These are phyloP conservation scores for Coemansia sp. DNA, from an alignment of 192 early-diverging fungal species.

Conservation along the genomic window DNA sequence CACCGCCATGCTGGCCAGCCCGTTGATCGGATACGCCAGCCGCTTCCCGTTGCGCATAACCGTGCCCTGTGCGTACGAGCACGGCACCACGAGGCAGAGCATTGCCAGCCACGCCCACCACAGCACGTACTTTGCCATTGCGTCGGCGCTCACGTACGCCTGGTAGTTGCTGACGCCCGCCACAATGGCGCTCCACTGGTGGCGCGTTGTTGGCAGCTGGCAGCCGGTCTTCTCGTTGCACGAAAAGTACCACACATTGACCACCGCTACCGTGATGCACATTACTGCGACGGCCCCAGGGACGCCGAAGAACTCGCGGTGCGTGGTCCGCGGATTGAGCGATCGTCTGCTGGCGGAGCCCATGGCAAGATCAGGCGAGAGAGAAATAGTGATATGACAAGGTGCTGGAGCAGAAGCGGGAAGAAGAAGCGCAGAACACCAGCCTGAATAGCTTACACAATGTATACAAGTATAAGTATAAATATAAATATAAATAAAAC, in stretches of 20 bases:
- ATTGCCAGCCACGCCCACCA: conserved; percentile 74
- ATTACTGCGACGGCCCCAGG: conserved; percentile 63
- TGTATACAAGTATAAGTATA: no score
- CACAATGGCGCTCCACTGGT: conserved; percentile 35
- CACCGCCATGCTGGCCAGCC: conserved; percentile 62
- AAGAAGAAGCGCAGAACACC: no score
- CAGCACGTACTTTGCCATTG: conserved; percentile 54
- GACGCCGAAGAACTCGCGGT: conserved; percentile 82
- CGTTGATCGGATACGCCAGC: conserved; percentile 85
- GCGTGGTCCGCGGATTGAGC: conserved; percentile 66
- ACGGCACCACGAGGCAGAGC: conserved; percentile 71
- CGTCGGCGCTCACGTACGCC: conserved; percentile 46
- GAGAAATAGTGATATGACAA: not conserved
- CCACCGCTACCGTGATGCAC: conserved; percentile 37
- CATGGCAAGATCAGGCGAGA: not conserved
- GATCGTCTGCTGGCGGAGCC: not conserved
- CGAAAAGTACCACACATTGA: conserved; percentile 53
- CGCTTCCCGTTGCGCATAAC: conserved; percentile 68
- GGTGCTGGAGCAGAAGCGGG: not conserved
- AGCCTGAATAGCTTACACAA: no score
- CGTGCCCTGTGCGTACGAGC: conserved; percentile 63
- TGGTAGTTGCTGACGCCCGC: conserved; percentile 47
- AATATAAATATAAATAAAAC: no score
- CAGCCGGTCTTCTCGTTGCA: conserved; percentile 57
- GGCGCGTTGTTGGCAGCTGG: conserved; percentile 41